Percentiles rank a stretch among this genome's conserved stretches.
phyloP scores from a whole-genome alignment of 306 rosid genomes.

The Quercus engelmannii region DNA sequence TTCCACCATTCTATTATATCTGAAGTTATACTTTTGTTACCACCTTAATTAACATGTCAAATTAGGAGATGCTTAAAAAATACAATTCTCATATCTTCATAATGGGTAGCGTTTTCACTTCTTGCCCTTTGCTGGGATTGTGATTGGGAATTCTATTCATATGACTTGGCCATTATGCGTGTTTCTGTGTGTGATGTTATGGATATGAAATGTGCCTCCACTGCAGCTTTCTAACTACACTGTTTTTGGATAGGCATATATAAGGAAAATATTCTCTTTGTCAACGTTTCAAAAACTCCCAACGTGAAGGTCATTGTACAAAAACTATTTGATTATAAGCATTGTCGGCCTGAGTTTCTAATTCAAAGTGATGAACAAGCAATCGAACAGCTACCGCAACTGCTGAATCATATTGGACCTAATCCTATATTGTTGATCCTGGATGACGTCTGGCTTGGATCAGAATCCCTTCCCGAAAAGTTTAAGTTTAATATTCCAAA shows the following conservation, averaged over 20 bases:
- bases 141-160: not conserved
- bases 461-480: too few relatives aligned
- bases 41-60: too few relatives aligned
- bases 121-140: not conserved
- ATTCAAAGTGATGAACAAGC: too few relatives aligned
- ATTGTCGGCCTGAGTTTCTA: not conserved
- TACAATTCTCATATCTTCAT: not conserved
- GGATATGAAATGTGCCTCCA: not conserved
- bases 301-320: conserved; percentile 14
- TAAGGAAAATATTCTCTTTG: conserved; percentile 35
- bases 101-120: not conserved
- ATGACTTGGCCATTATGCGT: not conserved
- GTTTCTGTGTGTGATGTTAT: not conserved
- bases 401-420: too few relatives aligned
- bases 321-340: not conserved
- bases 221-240: not conserved
- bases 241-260: conserved; percentile 26
- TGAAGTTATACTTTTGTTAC: too few relatives aligned
- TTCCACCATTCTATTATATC: too few relatives aligned
- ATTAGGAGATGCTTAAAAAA: too few relatives aligned
- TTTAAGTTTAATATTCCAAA: too few relatives aligned
- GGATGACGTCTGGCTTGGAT: too few relatives aligned
- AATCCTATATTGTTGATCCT: too few relatives aligned
- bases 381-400: too few relatives aligned
- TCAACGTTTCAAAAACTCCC: conserved; percentile 28